Conservation (phyloP, 192 early-diverging fungal species). For the Umbelopsis isabellina region DNA sequence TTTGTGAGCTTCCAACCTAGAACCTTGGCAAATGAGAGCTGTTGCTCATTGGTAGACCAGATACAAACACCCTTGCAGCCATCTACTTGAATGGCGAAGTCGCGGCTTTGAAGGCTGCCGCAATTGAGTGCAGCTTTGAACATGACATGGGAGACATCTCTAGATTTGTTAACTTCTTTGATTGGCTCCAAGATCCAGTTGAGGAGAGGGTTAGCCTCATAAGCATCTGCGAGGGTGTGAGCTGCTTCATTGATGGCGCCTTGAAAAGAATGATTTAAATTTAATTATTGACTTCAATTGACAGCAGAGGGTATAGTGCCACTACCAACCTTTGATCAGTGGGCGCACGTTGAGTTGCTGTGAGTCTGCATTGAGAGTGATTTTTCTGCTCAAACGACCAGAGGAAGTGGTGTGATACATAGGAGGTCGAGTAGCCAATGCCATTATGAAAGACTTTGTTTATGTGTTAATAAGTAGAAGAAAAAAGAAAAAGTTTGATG, state of each 20-base stretch:
- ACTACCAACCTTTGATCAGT: conserved; percentile 32
- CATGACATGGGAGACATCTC: conserved; percentile 9
- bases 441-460: background rate
- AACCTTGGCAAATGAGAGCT: conserved; percentile 15
- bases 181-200: conserved; percentile 26
- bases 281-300: background rate
- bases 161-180: conserved; percentile 5
- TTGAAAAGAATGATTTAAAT: background rate
- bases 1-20: conserved; percentile 9
- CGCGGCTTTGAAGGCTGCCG: conserved; percentile 30
- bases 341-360: conserved; percentile 30
- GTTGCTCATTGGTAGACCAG: conserved; percentile 28
- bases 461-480: background rate
- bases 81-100: conserved; percentile 41
- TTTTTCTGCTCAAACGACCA: conserved; percentile 29
- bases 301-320: background rate
- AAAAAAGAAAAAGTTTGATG: background rate
- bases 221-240: conserved; percentile 32
- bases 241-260: conserved; percentile 40
- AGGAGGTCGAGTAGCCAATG: conserved; percentile 8
- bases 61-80: conserved; percentile 39
- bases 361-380: conserved; percentile 28
- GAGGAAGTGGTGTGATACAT: background rate
- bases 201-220: conserved; percentile 23
- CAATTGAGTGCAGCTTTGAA: conserved; percentile 35